Base-by-base conservation (phyloP, 2,329 filamentous ascomycete genomes). In the Graphilbum sp. region DNA sequence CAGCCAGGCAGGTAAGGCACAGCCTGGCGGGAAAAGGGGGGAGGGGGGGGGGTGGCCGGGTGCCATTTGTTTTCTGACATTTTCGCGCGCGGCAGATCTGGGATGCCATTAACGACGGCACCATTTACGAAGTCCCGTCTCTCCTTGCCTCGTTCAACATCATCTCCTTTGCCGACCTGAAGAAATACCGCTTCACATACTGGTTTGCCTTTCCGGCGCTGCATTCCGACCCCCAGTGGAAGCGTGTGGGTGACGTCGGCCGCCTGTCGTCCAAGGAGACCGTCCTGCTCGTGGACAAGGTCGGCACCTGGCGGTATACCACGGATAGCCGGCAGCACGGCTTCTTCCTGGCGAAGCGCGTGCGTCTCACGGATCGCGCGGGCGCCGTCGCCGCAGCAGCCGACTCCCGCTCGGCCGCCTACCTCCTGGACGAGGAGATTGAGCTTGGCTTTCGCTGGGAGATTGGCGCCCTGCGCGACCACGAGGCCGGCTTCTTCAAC, bases 161-260 rank as follows among this genome's bases (percentile, higher is more conserved):
- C 41, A 74, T 96, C 34, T 94, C 85, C 15, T 98, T 84, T 55
- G 88, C 90, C 44, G 88, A 98, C 53, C 69, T 98, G 25, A 98
- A 98, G 58, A 95, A 92, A 54, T 96, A 96, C 62, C 84, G 79
- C 45, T 95, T 96, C 54, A 85, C 80, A n/a, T 96, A 96, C 60
- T 93, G 92, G 76, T 96, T 96, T 57, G 88, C 81, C 5, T 98
- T 93, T 52, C 90, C 90, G 1, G 86, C 88, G 15, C 67, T 98
- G 33, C 87, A 93, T 54, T 93, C 88, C 4, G 79, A 88, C 39
- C 84, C 85, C 2, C 65, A 69, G 21, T 98, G 90, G 90, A 78
- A 72, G 48, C 64, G 77, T 37, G 57, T 66, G 2, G 68, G 64
- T 2, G 63, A 63, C 9, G 61, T 72, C 35, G 59, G 63, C 38